Evolutionary conservation across 345 rosid genomes (phyloP).

Genomic region (Nephelium lappaceum): DNA sequence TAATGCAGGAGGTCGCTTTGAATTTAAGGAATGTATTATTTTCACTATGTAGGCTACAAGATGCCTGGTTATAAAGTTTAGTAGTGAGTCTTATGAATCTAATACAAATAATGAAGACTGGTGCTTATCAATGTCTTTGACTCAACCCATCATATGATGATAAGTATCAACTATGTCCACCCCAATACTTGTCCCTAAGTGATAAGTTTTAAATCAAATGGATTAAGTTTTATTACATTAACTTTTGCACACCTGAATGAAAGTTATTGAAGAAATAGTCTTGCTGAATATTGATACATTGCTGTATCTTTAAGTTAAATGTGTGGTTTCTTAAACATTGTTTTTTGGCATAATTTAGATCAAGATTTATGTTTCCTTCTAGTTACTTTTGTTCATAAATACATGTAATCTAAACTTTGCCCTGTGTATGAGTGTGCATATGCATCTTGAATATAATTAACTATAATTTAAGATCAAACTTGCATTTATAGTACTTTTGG

Average conservation of each 20-base stretch:
- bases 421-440: background rate
- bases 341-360: background rate
- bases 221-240: background rate
- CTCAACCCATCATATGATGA: background rate
- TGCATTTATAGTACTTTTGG: no score
- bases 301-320: background rate
- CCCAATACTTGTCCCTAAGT: background rate
- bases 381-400: no score
- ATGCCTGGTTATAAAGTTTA: background rate
- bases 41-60: background rate
- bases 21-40: background rate
- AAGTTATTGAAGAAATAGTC: background rate
- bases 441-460: background rate
- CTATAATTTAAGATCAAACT: no score
- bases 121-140: background rate
- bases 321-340: background rate
- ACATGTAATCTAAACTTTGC: background rate
- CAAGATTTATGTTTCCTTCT: background rate
- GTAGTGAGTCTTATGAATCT: background rate
- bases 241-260: background rate
- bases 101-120: background rate
- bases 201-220: background rate
- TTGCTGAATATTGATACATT: background rate
- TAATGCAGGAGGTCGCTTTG: background rate
- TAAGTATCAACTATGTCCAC: background rate